Evolutionary conservation across 2,329 filamentous ascomycete species (phyloP).

Genomic region (Paecilomyces variotii): DNA sequence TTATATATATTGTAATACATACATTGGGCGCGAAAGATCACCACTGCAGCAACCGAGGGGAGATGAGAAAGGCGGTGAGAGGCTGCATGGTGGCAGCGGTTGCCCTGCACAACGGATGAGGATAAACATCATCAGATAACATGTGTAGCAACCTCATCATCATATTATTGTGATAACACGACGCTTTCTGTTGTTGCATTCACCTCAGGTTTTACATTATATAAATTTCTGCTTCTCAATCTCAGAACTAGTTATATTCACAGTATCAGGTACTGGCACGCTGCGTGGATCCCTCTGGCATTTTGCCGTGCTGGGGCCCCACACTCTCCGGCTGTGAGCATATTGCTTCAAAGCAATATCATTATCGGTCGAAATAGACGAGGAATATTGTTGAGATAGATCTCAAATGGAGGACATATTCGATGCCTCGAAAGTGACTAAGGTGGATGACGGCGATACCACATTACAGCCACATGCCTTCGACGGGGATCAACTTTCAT

Average conservation of each 20-base stretch:
- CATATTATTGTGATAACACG: neutral
- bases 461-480: neutral
- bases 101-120: conserved; percentile 12
- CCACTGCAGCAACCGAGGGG: neutral
- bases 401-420: neutral
- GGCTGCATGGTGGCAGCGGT: conserved; percentile 2
- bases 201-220: neutral
- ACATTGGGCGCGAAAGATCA: no score
- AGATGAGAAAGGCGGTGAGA: neutral
- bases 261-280: neutral
- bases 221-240: neutral
- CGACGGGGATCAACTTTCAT: neutral
- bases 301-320: neutral
- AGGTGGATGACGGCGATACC: neutral
- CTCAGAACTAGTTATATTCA: neutral
- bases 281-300: neutral
- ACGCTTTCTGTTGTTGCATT: neutral
- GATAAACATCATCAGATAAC: conserved; percentile 6
- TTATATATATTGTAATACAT: no score
- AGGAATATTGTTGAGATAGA: neutral
- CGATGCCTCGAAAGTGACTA: neutral
- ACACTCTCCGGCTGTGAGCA: neutral
- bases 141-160: neutral
- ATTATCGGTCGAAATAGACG: neutral
- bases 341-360: neutral